Percentiles rank a stretch among this genome's conserved stretches.
Evolutionary conservation across 345 rosid species (phyloP).

Genomic region (Syzygium aromaticum): DNA sequence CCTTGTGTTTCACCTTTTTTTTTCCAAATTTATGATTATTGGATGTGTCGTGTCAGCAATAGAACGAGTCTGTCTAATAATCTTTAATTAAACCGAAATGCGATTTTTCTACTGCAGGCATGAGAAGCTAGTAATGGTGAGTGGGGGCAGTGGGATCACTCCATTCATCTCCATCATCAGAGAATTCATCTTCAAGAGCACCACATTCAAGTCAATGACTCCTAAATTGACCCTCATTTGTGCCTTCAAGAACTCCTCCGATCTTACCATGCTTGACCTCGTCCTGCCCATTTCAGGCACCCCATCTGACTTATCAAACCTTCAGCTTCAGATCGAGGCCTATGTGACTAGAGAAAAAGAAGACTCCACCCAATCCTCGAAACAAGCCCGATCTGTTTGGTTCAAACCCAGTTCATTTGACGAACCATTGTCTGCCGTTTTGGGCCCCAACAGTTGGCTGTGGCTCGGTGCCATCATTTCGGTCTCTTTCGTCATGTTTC

Average conservation of each 20-base stretch:
- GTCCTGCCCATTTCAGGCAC: conserved; percentile 15
- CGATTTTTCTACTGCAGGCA: conserved; percentile 26
- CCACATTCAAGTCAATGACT: conserved; percentile 3
- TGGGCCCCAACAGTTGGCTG: conserved; percentile 73
- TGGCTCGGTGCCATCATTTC: conserved; percentile 62
- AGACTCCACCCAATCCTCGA: conserved; percentile 4
- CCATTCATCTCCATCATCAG: conserved; percentile 67
- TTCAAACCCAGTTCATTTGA: conserved; percentile 55
- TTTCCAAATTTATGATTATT: too few species aligned
- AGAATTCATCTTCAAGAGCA: conserved; percentile 18
- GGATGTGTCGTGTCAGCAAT: too few species aligned
- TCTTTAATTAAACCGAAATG: not conserved
- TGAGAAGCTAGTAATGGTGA: conserved; percentile 62
- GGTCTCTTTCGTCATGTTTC: conserved; percentile 53
- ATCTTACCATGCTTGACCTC: conserved; percentile 34
- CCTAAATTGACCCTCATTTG: conserved; percentile 22
- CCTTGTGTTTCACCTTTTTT: not conserved
- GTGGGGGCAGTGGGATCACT: conserved; percentile 92
- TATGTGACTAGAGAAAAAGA: conserved; percentile 61
- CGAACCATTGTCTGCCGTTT: conserved; percentile 37
- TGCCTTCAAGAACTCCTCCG: conserved; percentile 29
- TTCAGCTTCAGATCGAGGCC: conserved; percentile 31
- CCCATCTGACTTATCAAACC: conserved; percentile 1
- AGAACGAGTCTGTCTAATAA: not conserved
- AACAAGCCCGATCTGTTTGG: conserved; percentile 26